Evolutionary conservation across 164 flowering plant species (phyloP), one percentile per base, ranked within the genome.

Genomic region (Umbellularia californica): DNA sequence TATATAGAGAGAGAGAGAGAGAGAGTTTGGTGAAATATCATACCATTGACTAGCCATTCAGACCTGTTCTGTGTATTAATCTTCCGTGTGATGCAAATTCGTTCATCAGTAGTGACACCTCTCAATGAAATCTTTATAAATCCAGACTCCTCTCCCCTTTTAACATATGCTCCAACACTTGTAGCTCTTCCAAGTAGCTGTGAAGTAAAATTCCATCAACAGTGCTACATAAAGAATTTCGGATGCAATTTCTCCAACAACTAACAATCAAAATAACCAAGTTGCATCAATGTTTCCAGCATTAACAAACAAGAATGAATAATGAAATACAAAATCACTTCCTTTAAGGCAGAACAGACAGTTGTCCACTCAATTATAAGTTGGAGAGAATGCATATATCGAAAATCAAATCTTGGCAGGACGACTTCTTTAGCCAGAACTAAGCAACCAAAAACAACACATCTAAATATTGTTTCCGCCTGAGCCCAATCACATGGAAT

Each of bases 121-220:
- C 88, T 88, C 82, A 95, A 73, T 12, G 88, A 75, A 75, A 95
- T 93, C 79, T 84, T 90, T 33, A 91, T 76, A 76, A 81, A 85
- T 10, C 97, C 98, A 27, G 90, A 86, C 55, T 87, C 92, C 85
- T 92, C 93, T 60, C 98, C 99, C 73, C 98, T 90, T 77, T 92
- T 93, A 62, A 95, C 99, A 85, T 74, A 95, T 5, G 99, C 99
- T 10, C 97, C 98, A 83, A 93, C 65, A 77, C 88, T 92, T n/a
- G 90, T 76, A 20, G 99, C 97, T 76, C 99, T 86, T n/a, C 99
- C 99, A 72, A 93, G 89, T 58, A 91, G 82, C 98, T 95, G 82
- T 76, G 75, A 35, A 3, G 6, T n/a, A 9, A 70, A 70, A 69
- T 20, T 30, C 50, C 24, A 67, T 28, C 70, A 33, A 67, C 23